A percentile compares a stretch with the other conserved stretches of the same genome.
These are phyloP conservation scores for Heliocybe sulcata DNA, from an alignment of 1,284 basidiomycete genomes.

Conservation along the genomic window DNA sequence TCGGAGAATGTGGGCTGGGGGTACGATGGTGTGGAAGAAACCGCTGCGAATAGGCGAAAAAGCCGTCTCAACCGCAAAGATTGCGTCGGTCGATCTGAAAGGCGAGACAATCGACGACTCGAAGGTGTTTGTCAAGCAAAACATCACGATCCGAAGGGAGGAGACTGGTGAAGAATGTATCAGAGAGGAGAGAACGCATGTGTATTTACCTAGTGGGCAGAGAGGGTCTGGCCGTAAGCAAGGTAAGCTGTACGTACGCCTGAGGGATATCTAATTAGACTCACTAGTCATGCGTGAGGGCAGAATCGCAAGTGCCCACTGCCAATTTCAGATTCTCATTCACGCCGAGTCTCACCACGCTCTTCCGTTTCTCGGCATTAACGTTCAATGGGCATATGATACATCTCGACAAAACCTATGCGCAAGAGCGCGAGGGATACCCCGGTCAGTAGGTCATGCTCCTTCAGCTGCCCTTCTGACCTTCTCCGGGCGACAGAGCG, in stretches of 20 bases:
- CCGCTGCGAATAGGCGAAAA: slow-evolving; percentile 49
- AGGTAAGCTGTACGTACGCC: neutral
- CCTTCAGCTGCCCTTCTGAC: neutral
- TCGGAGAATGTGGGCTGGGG: slow-evolving; percentile 81
- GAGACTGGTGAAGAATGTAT: slow-evolving; percentile 39
- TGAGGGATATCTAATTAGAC: neutral
- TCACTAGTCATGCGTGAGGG: neutral
- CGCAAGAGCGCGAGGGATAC: slow-evolving; percentile 64
- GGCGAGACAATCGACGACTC: slow-evolving; percentile 48
- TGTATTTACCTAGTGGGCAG: slow-evolving; percentile 48
- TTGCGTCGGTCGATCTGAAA: slow-evolving; percentile 59
- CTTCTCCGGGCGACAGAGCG: slow-evolving; percentile 39
- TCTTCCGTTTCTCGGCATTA: slow-evolving; percentile 81
- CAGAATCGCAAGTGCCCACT: slow-evolving; percentile 45
- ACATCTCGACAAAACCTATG: slow-evolving; percentile 68
- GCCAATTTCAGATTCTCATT: slow-evolving; percentile 59
- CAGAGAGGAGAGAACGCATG: slow-evolving; percentile 67
- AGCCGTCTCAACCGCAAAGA: slow-evolving; percentile 41
- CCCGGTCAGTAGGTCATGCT: slow-evolving; percentile 40
- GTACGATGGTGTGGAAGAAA: slow-evolving; percentile 60
- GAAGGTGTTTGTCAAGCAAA: slow-evolving; percentile 77
- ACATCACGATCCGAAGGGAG: slow-evolving; percentile 38
- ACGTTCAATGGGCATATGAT: slow-evolving; percentile 77
- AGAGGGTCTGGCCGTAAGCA: slow-evolving; percentile 24
- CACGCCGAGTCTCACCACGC: slow-evolving; percentile 59